Evolutionary conservation across 1,139 yeast species (phyloP).

Genomic region (Fermentozyma sake): DNA sequence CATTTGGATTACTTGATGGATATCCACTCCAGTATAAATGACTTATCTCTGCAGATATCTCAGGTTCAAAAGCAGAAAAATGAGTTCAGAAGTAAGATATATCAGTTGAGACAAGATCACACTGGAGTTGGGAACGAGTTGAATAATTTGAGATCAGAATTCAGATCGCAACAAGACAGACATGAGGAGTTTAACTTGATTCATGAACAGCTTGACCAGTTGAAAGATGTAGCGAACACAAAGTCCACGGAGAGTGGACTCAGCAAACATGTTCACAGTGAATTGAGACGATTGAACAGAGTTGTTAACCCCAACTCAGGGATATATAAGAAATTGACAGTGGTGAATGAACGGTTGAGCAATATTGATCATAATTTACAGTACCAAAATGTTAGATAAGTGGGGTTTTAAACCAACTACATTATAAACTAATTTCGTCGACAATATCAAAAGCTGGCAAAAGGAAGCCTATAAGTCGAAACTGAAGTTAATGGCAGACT

Average conservation of each 20-base stretch:
- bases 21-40: slow-evolving; percentile 38
- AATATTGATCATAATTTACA: slow-evolving; percentile 15
- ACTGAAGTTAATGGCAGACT: no score
- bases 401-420: no score
- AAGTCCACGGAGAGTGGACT: slow-evolving; percentile 4
- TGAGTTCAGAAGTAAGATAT: slow-evolving; percentile 35
- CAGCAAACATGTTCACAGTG: slow-evolving; percentile 9
- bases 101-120: slow-evolving; percentile 35
- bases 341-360: slow-evolving; percentile 29
- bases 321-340: slow-evolving; percentile 27
- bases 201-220: slow-evolving; percentile 4
- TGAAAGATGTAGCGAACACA: slow-evolving; percentile 4
- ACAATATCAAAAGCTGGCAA: no score
- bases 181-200: slow-evolving; percentile 20
- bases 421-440: no score
- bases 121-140: slow-evolving; percentile 35
- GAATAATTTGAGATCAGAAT: slow-evolving; percentile 31
- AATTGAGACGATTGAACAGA: slow-evolving; percentile 11
- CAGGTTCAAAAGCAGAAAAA: slow-evolving; percentile 38
- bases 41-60: slow-evolving; percentile 32
- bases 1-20: slow-evolving; percentile 31
- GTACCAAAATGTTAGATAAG: no score
- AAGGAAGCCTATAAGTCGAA: no score
- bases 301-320: slow-evolving; percentile 40
- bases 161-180: slow-evolving; percentile 19